A percentile compares a stretch with the other conserved stretches of the same genome.
phyloP scores from a whole-genome alignment of 2,329 filamentous ascomycete genomes.

The Akanthomyces lecanii region DNA sequence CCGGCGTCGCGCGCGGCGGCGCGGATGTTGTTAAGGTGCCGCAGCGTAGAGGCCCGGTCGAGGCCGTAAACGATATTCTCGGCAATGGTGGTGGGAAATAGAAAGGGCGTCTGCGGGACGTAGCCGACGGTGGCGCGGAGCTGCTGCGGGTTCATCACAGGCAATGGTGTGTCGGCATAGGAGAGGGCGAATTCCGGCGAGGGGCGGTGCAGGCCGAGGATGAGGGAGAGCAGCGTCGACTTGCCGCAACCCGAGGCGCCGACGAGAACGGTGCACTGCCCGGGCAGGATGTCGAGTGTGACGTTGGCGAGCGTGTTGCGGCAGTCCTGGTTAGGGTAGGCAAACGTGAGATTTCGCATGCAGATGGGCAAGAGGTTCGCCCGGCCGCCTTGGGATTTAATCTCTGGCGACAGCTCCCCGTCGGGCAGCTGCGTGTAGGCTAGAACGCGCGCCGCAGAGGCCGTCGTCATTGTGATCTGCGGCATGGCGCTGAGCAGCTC shows the following conservation, averaged over 20 bases:
- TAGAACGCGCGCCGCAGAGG: conserved; percentile 69
- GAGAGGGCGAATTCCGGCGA: conserved; percentile 39
- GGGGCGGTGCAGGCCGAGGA: conserved; percentile 66
- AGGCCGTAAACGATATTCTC: conserved; percentile 84
- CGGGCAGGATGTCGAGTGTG: conserved; percentile 59
- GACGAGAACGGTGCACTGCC: conserved; percentile 71
- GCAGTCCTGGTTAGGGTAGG: conserved; percentile 53
- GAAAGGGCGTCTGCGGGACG: conserved; percentile 65
- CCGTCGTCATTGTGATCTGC: conserved; percentile 70
- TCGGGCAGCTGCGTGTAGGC: conserved; percentile 59
- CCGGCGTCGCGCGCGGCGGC: conserved; percentile 55
- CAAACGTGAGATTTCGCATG: conserved; percentile 57
- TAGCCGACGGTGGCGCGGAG: conserved; percentile 61
- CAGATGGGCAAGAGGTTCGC: conserved; percentile 42
- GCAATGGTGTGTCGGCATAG: conserved; percentile 55
- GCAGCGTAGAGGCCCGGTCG: conserved; percentile 46
- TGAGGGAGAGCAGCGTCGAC: conserved; percentile 71
- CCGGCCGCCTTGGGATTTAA: conserved; percentile 20
- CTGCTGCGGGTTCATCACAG: conserved; percentile 53
- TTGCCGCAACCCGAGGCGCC: conserved; percentile 88
- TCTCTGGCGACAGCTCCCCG: conserved; percentile 13
- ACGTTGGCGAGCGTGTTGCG: conserved; percentile 58
- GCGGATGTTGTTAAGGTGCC: conserved; percentile 41
- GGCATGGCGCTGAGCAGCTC: conserved; percentile 71
- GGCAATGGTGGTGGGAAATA: conserved; percentile 73